A percentile compares a stretch with the other conserved stretches of the same genome.
phyloP scores from a whole-genome alignment of 345 rosid genomes.

The Brassica rapa region DNA sequence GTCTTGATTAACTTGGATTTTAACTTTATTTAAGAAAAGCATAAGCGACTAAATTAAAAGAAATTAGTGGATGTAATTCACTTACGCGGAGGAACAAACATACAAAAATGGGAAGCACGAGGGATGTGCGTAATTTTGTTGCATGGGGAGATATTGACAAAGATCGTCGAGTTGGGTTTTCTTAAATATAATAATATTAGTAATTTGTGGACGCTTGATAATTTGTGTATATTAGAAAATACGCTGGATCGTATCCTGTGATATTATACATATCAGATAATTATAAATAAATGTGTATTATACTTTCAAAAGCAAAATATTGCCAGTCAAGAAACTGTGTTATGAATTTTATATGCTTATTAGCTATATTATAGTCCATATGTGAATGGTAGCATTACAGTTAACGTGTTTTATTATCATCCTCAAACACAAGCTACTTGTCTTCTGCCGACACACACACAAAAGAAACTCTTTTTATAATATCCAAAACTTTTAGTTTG shows the following conservation, averaged over 20 bases:
- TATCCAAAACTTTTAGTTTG: neutral
- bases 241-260: constrained; percentile 19
- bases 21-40: neutral
- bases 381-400: constrained; percentile 11
- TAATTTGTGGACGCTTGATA: neutral
- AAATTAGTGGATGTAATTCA: constrained; percentile 10
- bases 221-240: neutral
- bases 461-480: neutral
- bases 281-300: constrained; percentile 17
- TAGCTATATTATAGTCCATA: neutral
- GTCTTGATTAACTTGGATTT: neutral
- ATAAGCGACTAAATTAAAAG: neutral
- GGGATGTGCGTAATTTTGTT: constrained; percentile 32
- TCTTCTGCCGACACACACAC: neutral
- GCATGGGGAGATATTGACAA: constrained; percentile 42
- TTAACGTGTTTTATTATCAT: constrained; percentile 29
- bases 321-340: constrained; percentile 11
- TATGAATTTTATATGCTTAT: neutral
- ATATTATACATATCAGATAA: constrained; percentile 16
- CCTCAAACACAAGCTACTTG: constrained; percentile 6
- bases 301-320: neutral
- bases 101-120: constrained; percentile 36
- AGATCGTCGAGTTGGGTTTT: constrained; percentile 29
- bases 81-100: constrained; percentile 13
- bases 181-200: neutral